Evolutionary conservation across 352 stramenopile genomes (phyloP).

Genomic region (Plasmopara viticola): DNA sequence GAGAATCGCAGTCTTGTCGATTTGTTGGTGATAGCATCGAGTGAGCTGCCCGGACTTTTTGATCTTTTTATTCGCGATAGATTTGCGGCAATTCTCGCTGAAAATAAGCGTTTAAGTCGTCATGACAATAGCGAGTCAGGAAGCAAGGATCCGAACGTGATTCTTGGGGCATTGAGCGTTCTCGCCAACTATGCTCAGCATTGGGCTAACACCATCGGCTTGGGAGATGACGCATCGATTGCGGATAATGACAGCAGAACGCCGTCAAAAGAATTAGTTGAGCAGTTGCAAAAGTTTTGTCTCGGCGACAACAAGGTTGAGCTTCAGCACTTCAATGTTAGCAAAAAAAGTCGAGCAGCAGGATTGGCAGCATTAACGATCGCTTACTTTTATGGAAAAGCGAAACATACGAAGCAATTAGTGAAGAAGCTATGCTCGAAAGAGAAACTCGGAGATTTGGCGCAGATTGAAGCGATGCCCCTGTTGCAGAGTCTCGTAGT

Average conservation of each 20-base stretch:
- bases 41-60: conserved; percentile 45
- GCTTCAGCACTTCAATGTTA: conserved; percentile 18
- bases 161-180: conserved; percentile 42
- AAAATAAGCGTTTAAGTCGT: conserved; percentile 12
- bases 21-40: conserved; percentile 45
- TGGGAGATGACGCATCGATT: conserved; percentile 11
- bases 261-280: conserved; percentile 28
- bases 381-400: conserved; percentile 37
- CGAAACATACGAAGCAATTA: conserved; percentile 31
- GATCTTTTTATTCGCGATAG: conserved; percentile 43
- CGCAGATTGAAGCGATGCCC: conserved; percentile 19
- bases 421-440: conserved; percentile 49
- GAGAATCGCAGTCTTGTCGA: conserved; percentile 55
- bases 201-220: conserved; percentile 25
- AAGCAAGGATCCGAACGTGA: conserved; percentile 36
- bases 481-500: conserved; percentile 56
- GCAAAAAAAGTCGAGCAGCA: conserved; percentile 33
- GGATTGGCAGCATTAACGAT: conserved; percentile 49
- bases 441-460: conserved; percentile 28
- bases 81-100: conserved; percentile 42
- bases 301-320: conserved; percentile 26
- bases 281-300: conserved; percentile 48
- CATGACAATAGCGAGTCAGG: conserved; percentile 31
- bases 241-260: conserved; percentile 17
- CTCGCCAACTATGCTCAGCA: conserved; percentile 51